Percentiles rank a stretch among this genome's conserved stretches.
Conservation (phyloP, 108 stramenopile species). For the Mayamaea pseudoterrestris region DNA sequence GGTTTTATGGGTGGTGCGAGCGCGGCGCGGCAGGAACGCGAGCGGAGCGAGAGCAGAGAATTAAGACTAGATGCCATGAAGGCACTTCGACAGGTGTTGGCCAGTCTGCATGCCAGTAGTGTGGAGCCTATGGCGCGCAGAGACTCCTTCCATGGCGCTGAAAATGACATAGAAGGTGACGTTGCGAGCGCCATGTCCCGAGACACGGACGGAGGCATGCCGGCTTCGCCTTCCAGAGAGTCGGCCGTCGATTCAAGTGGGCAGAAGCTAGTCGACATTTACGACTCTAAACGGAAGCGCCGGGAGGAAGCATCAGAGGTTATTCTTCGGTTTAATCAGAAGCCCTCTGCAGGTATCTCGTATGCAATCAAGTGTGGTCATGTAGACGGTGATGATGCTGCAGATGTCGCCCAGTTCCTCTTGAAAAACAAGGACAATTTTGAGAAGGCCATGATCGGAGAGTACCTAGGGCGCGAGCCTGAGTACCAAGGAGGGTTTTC, state of each 20-base stretch:
- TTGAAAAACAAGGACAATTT: slow-evolving; percentile 78
- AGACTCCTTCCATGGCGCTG: background rate
- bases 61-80: slow-evolving; percentile 70
- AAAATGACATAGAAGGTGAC: background rate
- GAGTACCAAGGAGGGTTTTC: slow-evolving; percentile 87
- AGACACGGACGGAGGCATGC: slow-evolving; percentile 8
- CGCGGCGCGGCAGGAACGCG: slow-evolving; percentile 51
- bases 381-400: slow-evolving; percentile 62
- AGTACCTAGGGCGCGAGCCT: slow-evolving; percentile 89
- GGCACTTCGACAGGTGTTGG: slow-evolving; percentile 68
- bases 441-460: slow-evolving; percentile 96
- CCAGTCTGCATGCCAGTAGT: slow-evolving; percentile 72
- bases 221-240: background rate
- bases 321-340: slow-evolving; percentile 91
- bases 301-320: slow-evolving; percentile 83
- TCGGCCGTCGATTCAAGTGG: slow-evolving; percentile 2
- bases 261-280: slow-evolving; percentile 71
- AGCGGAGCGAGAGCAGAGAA: slow-evolving; percentile 53
- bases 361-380: slow-evolving; percentile 81
- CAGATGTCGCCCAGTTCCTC: slow-evolving; percentile 80
- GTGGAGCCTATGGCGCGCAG: slow-evolving; percentile 37
- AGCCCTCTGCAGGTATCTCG: slow-evolving; percentile 81
- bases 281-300: slow-evolving; percentile 85
- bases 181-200: background rate
- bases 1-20: slow-evolving; percentile 23